phyloP scores from a whole-genome alignment of 495 filamentous ascomycete species.

The Podospora pseudopauciseta region DNA sequence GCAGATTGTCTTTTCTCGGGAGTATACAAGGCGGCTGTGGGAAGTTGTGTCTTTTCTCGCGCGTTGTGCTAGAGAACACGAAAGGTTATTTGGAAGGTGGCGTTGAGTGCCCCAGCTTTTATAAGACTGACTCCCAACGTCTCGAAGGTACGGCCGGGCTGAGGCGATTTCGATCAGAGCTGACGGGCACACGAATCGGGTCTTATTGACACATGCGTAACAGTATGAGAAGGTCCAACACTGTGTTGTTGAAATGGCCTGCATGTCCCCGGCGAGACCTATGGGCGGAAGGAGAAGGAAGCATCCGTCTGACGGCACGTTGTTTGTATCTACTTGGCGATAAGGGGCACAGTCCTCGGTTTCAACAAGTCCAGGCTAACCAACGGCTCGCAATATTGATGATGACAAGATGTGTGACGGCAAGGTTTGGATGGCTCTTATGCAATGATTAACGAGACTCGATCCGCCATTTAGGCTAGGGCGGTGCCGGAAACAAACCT shows the following conservation, averaged over 20 bases:
- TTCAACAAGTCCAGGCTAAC: background rate
- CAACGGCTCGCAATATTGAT: background rate
- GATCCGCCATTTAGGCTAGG: background rate
- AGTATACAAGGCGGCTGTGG: background rate
- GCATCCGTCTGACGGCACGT: background rate
- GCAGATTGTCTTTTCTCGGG: background rate
- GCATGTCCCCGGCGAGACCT: background rate
- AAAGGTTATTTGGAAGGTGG: background rate
- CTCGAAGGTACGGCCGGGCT: background rate
- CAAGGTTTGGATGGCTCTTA: background rate
- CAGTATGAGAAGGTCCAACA: background rate
- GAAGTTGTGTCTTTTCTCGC: no score
- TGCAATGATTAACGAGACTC: background rate
- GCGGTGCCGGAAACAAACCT: background rate
- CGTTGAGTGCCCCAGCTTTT: background rate
- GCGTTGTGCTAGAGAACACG: background rate
- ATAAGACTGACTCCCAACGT: background rate
- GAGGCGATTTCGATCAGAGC: background rate
- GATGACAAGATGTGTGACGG: background rate
- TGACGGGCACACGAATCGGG: background rate
- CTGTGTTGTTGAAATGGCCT: background rate
- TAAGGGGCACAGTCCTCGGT: background rate
- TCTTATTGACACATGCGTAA: background rate
- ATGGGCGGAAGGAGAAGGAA: background rate
- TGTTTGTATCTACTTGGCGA: background rate